These are phyloP conservation scores for Yarrowia sp. DNA, from an alignment of 805 yeast genomes.

Conservation along the genomic window DNA sequence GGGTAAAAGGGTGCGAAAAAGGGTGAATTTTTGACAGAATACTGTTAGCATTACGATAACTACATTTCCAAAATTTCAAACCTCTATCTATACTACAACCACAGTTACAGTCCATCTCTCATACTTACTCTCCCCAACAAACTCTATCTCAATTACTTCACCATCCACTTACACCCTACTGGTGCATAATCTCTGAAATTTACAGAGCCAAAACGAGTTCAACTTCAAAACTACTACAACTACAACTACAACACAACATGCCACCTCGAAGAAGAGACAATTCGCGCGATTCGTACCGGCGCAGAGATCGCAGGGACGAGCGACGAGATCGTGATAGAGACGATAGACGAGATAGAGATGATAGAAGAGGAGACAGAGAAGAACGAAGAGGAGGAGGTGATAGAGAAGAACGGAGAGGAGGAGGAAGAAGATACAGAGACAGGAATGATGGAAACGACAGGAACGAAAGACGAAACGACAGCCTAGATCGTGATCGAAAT, in stretches of 20 bases:
- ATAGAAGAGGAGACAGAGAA: background rate
- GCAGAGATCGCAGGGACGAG: background rate
- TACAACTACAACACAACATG: background rate
- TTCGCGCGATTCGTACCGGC: conserved; percentile 1
- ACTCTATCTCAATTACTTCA: background rate
- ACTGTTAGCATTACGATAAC: no score
- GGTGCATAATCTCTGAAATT: conserved; percentile 13
- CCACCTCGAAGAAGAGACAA: conserved; percentile 5
- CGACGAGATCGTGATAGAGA: background rate
- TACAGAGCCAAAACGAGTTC: no score
- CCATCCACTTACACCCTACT: background rate
- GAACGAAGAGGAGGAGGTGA: background rate
- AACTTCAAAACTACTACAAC: no score
- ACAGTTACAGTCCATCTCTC: no score
- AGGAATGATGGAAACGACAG: background rate
- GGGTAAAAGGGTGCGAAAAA: background rate
- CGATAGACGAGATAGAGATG: background rate
- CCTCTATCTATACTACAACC: no score
- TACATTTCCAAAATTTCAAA: no score
- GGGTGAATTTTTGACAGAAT: no score
- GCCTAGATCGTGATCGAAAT: background rate
- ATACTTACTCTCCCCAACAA: no score
- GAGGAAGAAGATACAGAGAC: background rate
- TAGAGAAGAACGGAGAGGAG: background rate
- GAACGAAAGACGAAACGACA: background rate